Percentiles rank a stretch among this genome's conserved stretches.
Evolutionary conservation across 2,329 filamentous ascomycete species (phyloP).

Genomic region (Verticillium albo-atrum): DNA sequence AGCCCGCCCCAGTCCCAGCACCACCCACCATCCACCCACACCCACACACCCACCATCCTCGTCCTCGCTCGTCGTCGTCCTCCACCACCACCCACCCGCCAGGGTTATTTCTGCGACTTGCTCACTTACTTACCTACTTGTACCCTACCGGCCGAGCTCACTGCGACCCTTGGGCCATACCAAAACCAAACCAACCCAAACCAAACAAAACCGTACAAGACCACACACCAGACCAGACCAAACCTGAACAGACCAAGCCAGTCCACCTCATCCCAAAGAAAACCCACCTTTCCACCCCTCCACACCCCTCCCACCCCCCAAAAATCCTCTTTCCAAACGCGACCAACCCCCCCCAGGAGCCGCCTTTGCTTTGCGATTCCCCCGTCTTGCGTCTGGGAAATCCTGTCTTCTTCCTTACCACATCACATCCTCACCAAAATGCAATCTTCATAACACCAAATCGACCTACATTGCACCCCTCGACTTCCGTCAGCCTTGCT

Average conservation of each 20-base stretch:
- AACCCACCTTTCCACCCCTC: background rate
- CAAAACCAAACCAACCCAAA: background rate
- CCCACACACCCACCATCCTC: no score
- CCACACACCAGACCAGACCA: background rate
- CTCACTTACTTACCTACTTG: background rate
- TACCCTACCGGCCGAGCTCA: background rate
- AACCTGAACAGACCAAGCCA: background rate
- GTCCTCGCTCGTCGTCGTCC: no score
- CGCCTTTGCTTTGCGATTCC: background rate
- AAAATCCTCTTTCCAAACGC: background rate
- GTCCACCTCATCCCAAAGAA: background rate
- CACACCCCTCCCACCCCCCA: background rate
- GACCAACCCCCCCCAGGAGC: background rate
- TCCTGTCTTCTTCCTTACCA: background rate
- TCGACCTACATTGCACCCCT: background rate
- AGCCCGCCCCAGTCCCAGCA: background rate
- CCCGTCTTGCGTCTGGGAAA: background rate
- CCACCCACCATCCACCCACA: background rate
- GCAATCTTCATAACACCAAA: background rate
- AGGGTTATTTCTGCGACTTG: background rate
- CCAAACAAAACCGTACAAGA: no score
- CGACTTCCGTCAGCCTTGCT: background rate
- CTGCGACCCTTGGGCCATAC: background rate
- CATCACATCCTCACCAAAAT: background rate
- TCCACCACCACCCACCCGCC: no score